Conservation (phyloP, 1,284 basidiomycete genomes). For the Ceratobasidium sp. region DNA sequence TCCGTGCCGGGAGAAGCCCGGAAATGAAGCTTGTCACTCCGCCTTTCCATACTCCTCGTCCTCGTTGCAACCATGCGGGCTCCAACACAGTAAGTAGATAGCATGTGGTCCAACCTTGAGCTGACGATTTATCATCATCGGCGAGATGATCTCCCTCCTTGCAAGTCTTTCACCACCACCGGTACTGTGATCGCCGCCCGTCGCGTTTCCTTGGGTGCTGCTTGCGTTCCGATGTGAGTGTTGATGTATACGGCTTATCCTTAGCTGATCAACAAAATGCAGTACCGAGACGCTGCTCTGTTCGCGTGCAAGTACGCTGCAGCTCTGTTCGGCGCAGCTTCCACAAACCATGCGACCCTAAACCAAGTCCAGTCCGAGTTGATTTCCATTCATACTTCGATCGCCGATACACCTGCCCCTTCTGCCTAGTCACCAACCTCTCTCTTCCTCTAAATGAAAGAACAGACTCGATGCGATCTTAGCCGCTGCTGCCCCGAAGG, state of each 20-base stretch:
- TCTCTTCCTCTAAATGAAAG: slow-evolving; percentile 80
- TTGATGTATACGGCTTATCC: not conserved
- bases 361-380: slow-evolving; percentile 88
- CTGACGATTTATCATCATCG: too few species aligned
- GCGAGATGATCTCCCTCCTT: too few species aligned
- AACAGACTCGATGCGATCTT: slow-evolving; percentile 77
- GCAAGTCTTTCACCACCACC: slow-evolving; percentile 37
- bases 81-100: too few species aligned
- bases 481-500: slow-evolving; percentile 60
- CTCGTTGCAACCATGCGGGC: too few species aligned
- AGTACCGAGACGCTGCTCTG: slow-evolving; percentile 61
- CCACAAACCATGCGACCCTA: slow-evolving; percentile 82
- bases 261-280: not conserved
- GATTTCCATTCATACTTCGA: slow-evolving; percentile 69
- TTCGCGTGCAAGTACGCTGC: slow-evolving; percentile 94
- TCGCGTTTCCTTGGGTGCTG: slow-evolving; percentile 10
- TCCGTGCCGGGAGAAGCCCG: too few species aligned
- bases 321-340: slow-evolving; percentile 91
- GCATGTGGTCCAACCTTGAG: too few species aligned
- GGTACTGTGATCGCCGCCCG: slow-evolving; percentile 33
- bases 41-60: too few species aligned
- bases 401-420: slow-evolving; percentile 73
- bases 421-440: slow-evolving; percentile 80
- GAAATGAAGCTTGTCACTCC: too few species aligned
- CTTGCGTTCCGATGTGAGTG: slow-evolving; percentile 18